Evolutionary conservation across 73 alveolate genomes (phyloP).

Genomic region (Symbiodinium pilosum): DNA sequence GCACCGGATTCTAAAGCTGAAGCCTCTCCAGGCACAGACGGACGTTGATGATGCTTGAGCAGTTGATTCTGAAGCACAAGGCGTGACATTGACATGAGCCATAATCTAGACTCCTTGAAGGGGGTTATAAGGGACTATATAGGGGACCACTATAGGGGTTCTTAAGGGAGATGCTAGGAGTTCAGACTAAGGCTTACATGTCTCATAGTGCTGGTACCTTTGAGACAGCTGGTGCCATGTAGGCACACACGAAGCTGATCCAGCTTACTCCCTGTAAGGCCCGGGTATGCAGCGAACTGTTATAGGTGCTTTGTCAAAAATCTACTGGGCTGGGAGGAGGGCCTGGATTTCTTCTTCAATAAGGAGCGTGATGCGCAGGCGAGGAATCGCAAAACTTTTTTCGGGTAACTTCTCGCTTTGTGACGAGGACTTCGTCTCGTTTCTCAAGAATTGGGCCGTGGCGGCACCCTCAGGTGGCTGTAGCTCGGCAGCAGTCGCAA

Average conservation of each 20-base stretch:
- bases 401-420: background rate
- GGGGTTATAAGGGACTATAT: too few species aligned
- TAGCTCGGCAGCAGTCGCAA: background rate
- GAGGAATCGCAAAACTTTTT: background rate
- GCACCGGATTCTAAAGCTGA: background rate
- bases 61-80: slow-evolving; percentile 98
- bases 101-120: background rate
- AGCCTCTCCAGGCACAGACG: slow-evolving; percentile 96
- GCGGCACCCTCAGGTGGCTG: too few species aligned
- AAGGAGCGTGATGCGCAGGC: slow-evolving; percentile 97
- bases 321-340: slow-evolving; percentile 96
- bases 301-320: too few species aligned
- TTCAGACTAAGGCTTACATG: too few species aligned
- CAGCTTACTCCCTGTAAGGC: slow-evolving; percentile 47
- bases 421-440: slow-evolving; percentile 96
- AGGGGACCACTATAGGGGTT: too few species aligned
- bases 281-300: too few species aligned
- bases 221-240: too few species aligned
- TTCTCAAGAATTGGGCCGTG: slow-evolving; percentile 97
- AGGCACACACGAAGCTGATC: slow-evolving; percentile 89
- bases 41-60: slow-evolving; percentile 97
- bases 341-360: slow-evolving; percentile 98
- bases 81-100: slow-evolving; percentile 15
- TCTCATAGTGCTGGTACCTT: too few species aligned
- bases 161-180: too few species aligned